Evolutionary conservation across 2,329 filamentous ascomycete species (phyloP), one percentile per base, ranked within the genome.

Genomic region (Penicillium olsonii): DNA sequence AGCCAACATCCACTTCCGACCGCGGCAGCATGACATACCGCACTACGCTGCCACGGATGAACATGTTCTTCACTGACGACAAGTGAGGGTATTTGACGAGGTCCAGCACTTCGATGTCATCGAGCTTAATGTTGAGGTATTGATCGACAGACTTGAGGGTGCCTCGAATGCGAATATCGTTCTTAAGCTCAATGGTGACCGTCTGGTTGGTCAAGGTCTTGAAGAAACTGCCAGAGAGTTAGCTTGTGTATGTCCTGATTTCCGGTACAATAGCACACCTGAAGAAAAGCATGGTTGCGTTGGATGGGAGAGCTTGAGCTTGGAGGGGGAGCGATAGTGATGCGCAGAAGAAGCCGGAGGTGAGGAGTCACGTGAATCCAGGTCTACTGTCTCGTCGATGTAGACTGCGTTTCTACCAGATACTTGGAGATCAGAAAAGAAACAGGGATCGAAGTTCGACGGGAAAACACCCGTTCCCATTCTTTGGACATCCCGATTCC

Each of bases 121-220:
- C 94, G 42, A 99, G 84, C 79, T 97, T 97, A 77, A 99, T 96
- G 77, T 99, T 99, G 68, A 99, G 84, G 75, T 95, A 99, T 78
- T 97, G 94, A 71, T 99, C 94, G 60, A 99, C 92, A 68, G 89
- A 95, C 80, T 97, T 99, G 60, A 99, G 81, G 29, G 87, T 95
- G 60, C 94, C 94, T 64, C 90, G 89, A 71, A 99, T 95, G 69
- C 92, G 91, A 63, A 99, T 95, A 76, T 99, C 94, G 73, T 99
- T 99, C 78, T 99, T 99, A 72, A 99, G 88, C 79, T 99, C 94
- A 69, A 99, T 91, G 39, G 92, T 97, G 67, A 99, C 92, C 78
- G 95, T 87, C 62, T 94, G 88, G 78, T 96, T 94, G 71, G 96
- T 95, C 66, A 97, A 88, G 45, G 92, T 97, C 75, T 97, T 97